Conservation (phyloP, 2,329 filamentous ascomycete species). For the Ceratocystis cubensis region DNA sequence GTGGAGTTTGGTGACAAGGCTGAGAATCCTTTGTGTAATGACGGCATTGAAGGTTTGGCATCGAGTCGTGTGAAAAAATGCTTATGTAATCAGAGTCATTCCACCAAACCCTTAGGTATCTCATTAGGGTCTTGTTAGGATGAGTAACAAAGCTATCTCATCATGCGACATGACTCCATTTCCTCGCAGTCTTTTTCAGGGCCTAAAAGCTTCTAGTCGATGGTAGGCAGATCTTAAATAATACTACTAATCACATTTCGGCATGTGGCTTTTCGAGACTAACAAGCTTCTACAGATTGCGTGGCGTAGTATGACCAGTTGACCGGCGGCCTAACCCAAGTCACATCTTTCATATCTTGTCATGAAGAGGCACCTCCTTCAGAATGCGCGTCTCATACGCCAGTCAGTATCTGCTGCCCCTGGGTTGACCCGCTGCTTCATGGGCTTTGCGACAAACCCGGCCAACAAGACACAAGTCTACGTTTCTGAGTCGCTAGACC, state of each 20-base stretch:
- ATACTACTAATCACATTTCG: neutral
- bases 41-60: neutral
- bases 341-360: neutral
- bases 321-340: neutral
- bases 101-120: neutral
- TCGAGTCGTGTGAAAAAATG: neutral
- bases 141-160: neutral
- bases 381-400: neutral
- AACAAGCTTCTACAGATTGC: neutral
- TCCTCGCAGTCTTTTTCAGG: too few relatives aligned
- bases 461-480: constrained; percentile 52
- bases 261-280: neutral
- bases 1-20: neutral
- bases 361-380: neutral
- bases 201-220: too few relatives aligned
- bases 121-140: neutral
- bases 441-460: constrained; percentile 32
- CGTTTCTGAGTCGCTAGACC: constrained; percentile 55
- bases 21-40: neutral
- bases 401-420: neutral
- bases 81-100: neutral
- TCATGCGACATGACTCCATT: neutral
- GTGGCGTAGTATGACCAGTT: neutral
- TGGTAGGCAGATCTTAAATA: neutral
- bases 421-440: constrained; percentile 24